Evolutionary conservation across 2,329 filamentous ascomycete species (phyloP), one percentile per base, ranked within the genome.

Genomic region (Plenodomus lindquistii): DNA sequence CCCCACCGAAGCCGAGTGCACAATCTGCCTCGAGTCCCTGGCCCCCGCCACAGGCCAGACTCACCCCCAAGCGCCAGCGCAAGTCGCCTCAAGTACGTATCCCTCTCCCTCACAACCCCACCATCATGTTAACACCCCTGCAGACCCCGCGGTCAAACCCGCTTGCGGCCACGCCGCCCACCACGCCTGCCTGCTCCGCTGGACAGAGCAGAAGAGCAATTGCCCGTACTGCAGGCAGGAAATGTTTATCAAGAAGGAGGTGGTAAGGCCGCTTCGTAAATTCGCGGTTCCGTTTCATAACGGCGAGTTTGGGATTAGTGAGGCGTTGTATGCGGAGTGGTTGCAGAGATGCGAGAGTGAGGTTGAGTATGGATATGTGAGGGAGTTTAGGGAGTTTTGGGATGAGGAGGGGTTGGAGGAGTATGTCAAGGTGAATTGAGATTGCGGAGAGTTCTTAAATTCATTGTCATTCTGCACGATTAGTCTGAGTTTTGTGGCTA

Each of bases 11-110:
- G 4, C 7, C 16, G 22, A 9, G 8, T 48, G 45, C 40, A 9
- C 18, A 18, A 48, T 48, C 45, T 48, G 45, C 27, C 45, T 48
- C 36, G 40, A 48, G 19, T 2, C 24, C 19, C 22, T 48, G 27
- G 27, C 27, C 35, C 3, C 19, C 9, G 16, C 17, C 37, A n/a
- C 19, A 4, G 18, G 16, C 36, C n/a, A 31, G 17, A 19, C 22
- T 20, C 20, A 37, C 29, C 31, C 31, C 17, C 17, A 31, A 31
- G 27, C 6, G 4, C 27, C 10, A 31, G 27, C 27, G 27, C 27
- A 8, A 8, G 27, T 31, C 27, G 27, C 27, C 27, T 31, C 27
- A 4, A 13, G 27, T 31, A 31, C 11, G 27, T 4, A 8, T 8
- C 27, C 27, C 27, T 11, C 27, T 31, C 15, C 27, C 27, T 31